Evolutionary conservation across 768 basidiomycete species (phyloP).

Genomic region (Mycena leptocephala): DNA sequence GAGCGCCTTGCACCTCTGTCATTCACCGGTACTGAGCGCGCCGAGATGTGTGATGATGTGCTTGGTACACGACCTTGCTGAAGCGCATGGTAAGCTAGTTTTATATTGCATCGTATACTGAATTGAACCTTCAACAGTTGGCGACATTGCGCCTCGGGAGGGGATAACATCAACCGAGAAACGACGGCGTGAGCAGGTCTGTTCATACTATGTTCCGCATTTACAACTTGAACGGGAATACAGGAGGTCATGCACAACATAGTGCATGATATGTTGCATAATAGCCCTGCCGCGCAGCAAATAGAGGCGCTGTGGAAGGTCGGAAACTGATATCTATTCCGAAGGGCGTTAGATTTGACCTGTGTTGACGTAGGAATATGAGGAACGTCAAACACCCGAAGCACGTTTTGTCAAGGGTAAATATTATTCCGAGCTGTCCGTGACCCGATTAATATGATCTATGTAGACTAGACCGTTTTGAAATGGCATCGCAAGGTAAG

Average conservation of each 20-base stretch:
- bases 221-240: conserved; percentile 1
- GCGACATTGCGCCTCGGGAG: conserved; percentile 94
- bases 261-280: conserved; percentile 90
- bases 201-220: background rate
- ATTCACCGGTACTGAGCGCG: background rate
- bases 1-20: conserved; percentile 31
- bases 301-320: conserved; percentile 84
- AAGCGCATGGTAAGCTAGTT: conserved; percentile 81
- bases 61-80: conserved; percentile 95
- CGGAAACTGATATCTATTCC: too few species aligned
- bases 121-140: conserved; percentile 67
- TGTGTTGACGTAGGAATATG: conserved; percentile 79
- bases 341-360: background rate
- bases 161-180: conserved; percentile 90
- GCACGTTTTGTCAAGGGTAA: conserved; percentile 90
- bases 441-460: too few species aligned
- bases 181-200: conserved; percentile 78
- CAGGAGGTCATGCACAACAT: conserved; percentile 95
- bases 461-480: conserved; percentile 86
- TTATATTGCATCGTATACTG: background rate
- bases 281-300: conserved; percentile 75
- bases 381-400: conserved; percentile 79
- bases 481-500: conserved; percentile 89
- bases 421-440: background rate
- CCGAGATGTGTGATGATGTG: conserved; percentile 90